Percentiles rank a stretch among this genome's conserved stretches.
Evolutionary conservation across 495 filamentous ascomycete species (phyloP).

Genomic region (Hyaloscypha variabilis): DNA sequence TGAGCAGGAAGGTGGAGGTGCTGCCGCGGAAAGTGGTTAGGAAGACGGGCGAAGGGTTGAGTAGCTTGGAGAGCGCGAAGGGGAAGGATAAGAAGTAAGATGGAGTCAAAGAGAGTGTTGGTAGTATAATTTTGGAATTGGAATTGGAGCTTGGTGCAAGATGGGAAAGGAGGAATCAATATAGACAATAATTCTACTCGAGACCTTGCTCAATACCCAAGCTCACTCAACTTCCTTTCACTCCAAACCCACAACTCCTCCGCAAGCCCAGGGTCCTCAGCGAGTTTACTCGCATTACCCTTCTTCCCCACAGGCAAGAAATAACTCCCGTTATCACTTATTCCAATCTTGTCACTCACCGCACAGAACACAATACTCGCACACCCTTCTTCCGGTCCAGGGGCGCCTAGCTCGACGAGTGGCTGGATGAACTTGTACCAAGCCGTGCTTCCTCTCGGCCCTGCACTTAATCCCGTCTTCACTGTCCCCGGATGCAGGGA

Average conservation of each 20-base stretch:
- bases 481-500: constrained; percentile 69
- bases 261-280: constrained; percentile 2
- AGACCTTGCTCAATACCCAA: constrained; percentile 14
- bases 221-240: constrained; percentile 4
- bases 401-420: constrained; percentile 2
- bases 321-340: constrained; percentile 3
- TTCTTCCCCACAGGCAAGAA: constrained; percentile 13
- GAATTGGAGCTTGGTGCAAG: too few relatives aligned
- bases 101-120: not conserved
- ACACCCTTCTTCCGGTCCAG: not conserved
- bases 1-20: constrained; percentile 72
- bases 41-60: constrained; percentile 42
- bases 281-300: not conserved
- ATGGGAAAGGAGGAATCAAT: too few relatives aligned
- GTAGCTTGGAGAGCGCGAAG: constrained; percentile 18
- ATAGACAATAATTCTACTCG: too few relatives aligned
- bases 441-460: not conserved
- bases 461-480: constrained; percentile 10
- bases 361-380: constrained; percentile 1
- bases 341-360: not conserved
- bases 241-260: constrained; percentile 10
- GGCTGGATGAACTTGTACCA: constrained; percentile 6
- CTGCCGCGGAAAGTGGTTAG: constrained; percentile 56
- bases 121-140: too few relatives aligned
- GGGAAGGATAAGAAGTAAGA: not conserved